Evolutionary conservation across 2,329 filamentous ascomycete genomes (phyloP).

Genomic region (Aspergillus novoparasiticus): DNA sequence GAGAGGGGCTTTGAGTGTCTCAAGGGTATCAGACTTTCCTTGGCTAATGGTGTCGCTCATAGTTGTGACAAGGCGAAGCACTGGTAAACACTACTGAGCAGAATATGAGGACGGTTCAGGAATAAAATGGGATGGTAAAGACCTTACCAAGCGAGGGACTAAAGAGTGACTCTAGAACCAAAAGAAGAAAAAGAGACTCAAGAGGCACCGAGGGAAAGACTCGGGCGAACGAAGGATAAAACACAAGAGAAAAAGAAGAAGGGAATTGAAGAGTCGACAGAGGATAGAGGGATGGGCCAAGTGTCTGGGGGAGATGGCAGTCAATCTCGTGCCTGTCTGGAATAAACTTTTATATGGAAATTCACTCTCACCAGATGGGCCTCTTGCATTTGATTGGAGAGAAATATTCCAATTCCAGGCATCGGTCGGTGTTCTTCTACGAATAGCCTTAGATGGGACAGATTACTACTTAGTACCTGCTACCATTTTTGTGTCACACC

Average conservation of each 20-base stretch:
- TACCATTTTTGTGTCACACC: not conserved
- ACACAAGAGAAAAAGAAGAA: not conserved
- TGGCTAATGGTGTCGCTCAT: constrained; percentile 13
- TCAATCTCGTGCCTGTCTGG: no score
- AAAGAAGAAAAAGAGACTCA: not conserved
- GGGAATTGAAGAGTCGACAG: not conserved
- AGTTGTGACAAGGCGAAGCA: not conserved
- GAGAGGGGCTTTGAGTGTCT: constrained; percentile 2
- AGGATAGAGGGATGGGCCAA: not conserved
- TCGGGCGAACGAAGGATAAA: not conserved
- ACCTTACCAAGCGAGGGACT: not conserved
- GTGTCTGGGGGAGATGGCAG: not conserved
- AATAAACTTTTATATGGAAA: not conserved
- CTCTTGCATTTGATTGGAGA: not conserved
- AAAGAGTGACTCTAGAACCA: not conserved
- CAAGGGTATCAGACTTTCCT: constrained; percentile 1
- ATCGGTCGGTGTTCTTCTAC: not conserved
- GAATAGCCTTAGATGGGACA: not conserved
- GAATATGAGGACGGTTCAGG: not conserved
- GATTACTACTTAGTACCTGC: not conserved
- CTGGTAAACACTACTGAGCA: not conserved
- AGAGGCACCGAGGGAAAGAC: not conserved
- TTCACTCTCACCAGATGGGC: not conserved
- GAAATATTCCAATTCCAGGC: not conserved
- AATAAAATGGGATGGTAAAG: not conserved